phyloP scores from a whole-genome alignment of 208 protist genomes.

The Leptomonas pyrrhocoris region DNA sequence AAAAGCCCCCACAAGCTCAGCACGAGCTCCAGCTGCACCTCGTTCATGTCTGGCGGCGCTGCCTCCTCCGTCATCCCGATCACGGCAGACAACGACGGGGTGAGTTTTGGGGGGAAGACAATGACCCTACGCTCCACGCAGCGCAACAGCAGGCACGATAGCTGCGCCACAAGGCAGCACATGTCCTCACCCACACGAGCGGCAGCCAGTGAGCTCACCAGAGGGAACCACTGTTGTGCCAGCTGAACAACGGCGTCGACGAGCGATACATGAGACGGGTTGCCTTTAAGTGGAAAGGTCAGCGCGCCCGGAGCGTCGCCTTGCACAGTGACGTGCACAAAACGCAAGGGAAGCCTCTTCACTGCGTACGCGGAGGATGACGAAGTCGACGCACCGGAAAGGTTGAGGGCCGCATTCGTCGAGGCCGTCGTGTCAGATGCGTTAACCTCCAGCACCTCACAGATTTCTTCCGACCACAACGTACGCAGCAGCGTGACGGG shows the following conservation, averaged over 20 bases:
- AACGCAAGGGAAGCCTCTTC: slow-evolving; percentile 62
- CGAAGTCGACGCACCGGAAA: neutral
- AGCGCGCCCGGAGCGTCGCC: slow-evolving; percentile 31
- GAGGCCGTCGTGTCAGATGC: slow-evolving; percentile 4
- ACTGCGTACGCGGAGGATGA: neutral
- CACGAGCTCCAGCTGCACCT: slow-evolving; percentile 34
- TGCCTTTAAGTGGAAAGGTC: slow-evolving; percentile 22
- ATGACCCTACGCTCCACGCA: slow-evolving; percentile 41
- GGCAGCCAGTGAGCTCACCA: slow-evolving; percentile 4
- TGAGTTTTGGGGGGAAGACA: slow-evolving; percentile 22
- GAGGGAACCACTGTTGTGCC: slow-evolving; percentile 21
- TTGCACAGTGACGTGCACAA: slow-evolving; percentile 50
- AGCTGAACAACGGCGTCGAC: slow-evolving; percentile 34
- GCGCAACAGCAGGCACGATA: slow-evolving; percentile 61
- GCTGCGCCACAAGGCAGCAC: slow-evolving; percentile 43
- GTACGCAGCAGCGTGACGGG: slow-evolving; percentile 50
- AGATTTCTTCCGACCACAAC: slow-evolving; percentile 68
- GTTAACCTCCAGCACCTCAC: slow-evolving; percentile 68
- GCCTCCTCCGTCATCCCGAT: slow-evolving; percentile 37
- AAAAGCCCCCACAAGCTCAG: slow-evolving; percentile 36
- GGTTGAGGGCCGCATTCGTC: neutral
- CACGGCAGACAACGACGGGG: slow-evolving; percentile 25
- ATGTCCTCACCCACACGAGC: slow-evolving; percentile 18
- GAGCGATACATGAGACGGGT: slow-evolving; percentile 17
- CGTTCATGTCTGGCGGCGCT: slow-evolving; percentile 18